phyloP scores from a whole-genome alignment of 2,329 filamentous ascomycete genomes.

The Cladophialophora bantiana region DNA sequence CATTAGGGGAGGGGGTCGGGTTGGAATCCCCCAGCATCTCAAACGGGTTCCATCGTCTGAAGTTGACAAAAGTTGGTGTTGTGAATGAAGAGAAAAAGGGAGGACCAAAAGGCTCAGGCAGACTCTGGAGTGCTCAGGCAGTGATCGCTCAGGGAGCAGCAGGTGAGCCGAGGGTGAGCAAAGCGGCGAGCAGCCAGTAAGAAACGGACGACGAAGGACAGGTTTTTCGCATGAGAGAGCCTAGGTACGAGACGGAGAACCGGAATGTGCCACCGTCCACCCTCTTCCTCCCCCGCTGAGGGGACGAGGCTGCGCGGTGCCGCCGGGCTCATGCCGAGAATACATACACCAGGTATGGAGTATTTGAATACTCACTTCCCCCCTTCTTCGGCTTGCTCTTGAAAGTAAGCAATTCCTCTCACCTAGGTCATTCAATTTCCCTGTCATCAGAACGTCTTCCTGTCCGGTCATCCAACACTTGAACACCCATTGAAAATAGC shows the following conservation, averaged over 20 bases:
- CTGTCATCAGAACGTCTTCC: neutral
- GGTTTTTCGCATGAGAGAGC: no score
- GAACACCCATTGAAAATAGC: neutral
- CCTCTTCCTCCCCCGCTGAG: constrained; percentile 9
- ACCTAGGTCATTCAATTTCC: neutral
- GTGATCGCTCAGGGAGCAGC: no score
- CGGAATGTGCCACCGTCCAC: constrained; percentile 10
- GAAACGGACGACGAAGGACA: no score
- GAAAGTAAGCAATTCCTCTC: neutral
- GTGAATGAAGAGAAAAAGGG: no score
- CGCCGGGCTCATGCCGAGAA: neutral
- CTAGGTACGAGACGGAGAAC: neutral
- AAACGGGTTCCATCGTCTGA: no score
- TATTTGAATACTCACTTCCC: neutral
- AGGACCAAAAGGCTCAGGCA: no score
- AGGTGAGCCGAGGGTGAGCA: no score
- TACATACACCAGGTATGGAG: neutral
- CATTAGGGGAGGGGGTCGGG: no score
- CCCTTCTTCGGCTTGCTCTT: neutral
- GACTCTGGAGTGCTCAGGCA: no score
- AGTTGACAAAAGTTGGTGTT: no score
- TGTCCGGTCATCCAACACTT: neutral
- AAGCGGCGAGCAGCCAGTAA: no score
- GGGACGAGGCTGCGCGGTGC: constrained; percentile 13
- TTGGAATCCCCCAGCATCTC: no score